Conservation (phyloP, 257 asterid genomes). For the Henckelia pumila region DNA sequence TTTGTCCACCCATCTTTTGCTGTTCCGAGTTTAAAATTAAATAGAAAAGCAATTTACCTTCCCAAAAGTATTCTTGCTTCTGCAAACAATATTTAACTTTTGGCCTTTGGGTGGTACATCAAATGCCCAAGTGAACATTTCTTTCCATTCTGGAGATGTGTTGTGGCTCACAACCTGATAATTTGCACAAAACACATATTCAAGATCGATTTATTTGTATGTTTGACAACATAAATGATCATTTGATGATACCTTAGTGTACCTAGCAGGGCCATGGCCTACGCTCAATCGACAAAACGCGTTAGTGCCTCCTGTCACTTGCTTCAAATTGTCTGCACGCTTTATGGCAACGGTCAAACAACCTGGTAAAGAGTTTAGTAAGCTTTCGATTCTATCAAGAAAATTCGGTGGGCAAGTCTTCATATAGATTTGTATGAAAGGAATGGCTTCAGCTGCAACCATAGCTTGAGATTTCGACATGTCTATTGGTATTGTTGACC, state of each 20-base stretch:
- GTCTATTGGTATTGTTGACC: conserved; percentile 75
- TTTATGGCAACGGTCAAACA: conserved; percentile 71
- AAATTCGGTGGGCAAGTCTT: conserved; percentile 61
- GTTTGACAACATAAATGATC: background rate
- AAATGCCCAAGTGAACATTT: conserved; percentile 85
- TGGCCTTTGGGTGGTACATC: conserved; percentile 94
- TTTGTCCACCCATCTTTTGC: too few relatives aligned
- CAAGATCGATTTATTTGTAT: background rate
- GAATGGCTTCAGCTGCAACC: conserved; percentile 84
- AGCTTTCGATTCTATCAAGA: conserved; percentile 68
- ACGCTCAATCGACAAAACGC: conserved; percentile 67
- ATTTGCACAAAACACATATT: conserved; percentile 12
- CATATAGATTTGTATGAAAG: conserved; percentile 64
- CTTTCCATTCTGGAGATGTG: conserved; percentile 79
- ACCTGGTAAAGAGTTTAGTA: conserved; percentile 78
- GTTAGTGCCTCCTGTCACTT: conserved; percentile 64
- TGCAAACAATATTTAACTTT: conserved; percentile 64
- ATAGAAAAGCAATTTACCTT: conserved; percentile 52
- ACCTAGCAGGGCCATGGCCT: conserved; percentile 74
- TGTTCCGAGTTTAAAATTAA: background rate
- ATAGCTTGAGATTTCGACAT: conserved; percentile 73
- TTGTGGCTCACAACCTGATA: conserved; percentile 62
- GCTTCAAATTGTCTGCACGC: conserved; percentile 74
- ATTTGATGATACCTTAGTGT: conserved; percentile 59
- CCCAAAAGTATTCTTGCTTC: conserved; percentile 76